A percentile compares a stretch with the other conserved stretches of the same genome.
Evolutionary conservation across 108 stramenopile species (phyloP).

Genomic region (Cyclostephanos tholiformis): DNA sequence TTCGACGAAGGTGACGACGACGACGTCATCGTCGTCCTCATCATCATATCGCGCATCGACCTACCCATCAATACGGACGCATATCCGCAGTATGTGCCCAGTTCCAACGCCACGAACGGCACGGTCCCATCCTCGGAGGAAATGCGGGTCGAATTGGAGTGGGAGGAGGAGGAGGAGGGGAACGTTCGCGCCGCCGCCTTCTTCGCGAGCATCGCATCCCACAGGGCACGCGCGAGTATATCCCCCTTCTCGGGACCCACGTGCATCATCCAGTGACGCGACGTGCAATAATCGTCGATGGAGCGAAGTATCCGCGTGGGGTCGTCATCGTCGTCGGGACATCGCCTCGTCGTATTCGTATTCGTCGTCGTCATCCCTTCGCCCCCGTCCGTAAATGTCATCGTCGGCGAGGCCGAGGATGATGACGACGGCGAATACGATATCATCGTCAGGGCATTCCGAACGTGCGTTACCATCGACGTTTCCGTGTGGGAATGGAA

Average conservation of each 20-base stretch:
- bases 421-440: not conserved
- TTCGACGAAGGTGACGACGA: not conserved
- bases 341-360: not conserved
- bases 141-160: too few relatives aligned
- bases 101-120: conserved; percentile 63
- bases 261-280: conserved; percentile 94
- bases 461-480: conserved; percentile 27
- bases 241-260: conserved; percentile 81
- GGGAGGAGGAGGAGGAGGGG: conserved; percentile 4
- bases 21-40: not conserved
- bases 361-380: too few relatives aligned
- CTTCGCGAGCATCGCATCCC: conserved; percentile 18
- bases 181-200: not conserved
- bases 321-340: not conserved
- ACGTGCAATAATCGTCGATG: conserved; percentile 75
- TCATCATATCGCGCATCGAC: conserved; percentile 30
- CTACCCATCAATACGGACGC: conserved; percentile 63
- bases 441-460: conserved; percentile 5
- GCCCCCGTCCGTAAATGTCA: too few relatives aligned
- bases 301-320: conserved; percentile 50
- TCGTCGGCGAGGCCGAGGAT: not conserved
- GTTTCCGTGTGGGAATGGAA: conserved; percentile 33
- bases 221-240: conserved; percentile 44
- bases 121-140: conserved; percentile 3
- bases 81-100: conserved; percentile 92